Conservation (phyloP, 768 basidiomycete genomes). For the Suillus variegatus region DNA sequence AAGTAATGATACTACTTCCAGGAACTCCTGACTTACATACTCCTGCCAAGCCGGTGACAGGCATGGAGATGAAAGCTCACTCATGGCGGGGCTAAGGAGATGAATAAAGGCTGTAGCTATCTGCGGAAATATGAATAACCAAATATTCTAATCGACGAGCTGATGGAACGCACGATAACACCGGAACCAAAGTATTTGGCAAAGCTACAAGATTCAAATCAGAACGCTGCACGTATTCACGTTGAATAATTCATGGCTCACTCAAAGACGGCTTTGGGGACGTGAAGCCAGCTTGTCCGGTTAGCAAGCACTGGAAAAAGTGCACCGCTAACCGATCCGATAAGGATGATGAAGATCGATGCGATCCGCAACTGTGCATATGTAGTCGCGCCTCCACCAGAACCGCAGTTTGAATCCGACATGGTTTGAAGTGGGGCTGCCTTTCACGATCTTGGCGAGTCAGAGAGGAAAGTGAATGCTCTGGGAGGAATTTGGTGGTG, state of each 20-base stretch:
- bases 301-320: constrained; percentile 71
- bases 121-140: constrained; percentile 35
- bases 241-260: constrained; percentile 35
- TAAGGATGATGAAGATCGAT: constrained; percentile 73
- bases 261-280: constrained; percentile 57
- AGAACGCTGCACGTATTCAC: not conserved
- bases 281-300: constrained; percentile 47
- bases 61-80: constrained; percentile 70
- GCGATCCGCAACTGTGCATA: constrained; percentile 61
- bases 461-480: not conserved
- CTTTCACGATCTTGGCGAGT: not conserved
- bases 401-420: constrained; percentile 43
- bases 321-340: constrained; percentile 59
- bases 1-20: not conserved
- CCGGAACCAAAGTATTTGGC: constrained; percentile 92
- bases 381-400: constrained; percentile 51
- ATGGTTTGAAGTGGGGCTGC: constrained; percentile 14
- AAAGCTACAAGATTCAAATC: constrained; percentile 48
- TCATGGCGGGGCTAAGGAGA: constrained; percentile 73
- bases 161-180: constrained; percentile 61
- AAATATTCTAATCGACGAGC: not conserved
- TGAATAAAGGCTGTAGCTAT: constrained; percentile 92
- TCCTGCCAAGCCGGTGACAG: constrained; percentile 65
- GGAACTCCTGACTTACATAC: constrained; percentile 55
- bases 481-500: not conserved